A percentile compares a stretch with the other conserved stretches of the same genome.
phyloP scores from a whole-genome alignment of 2,329 filamentous ascomycete species.

The Trichoderma sp. region DNA sequence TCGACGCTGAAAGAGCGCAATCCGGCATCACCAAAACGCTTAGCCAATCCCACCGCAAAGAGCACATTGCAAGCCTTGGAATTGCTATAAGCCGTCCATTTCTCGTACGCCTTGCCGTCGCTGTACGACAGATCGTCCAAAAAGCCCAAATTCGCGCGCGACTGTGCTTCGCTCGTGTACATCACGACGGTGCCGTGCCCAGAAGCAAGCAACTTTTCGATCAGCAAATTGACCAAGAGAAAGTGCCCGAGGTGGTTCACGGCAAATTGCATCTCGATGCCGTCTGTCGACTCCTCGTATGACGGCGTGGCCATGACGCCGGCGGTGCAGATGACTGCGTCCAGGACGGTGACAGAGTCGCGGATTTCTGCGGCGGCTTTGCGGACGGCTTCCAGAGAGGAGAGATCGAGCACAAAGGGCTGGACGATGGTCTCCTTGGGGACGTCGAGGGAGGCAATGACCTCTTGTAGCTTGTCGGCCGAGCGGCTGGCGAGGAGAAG shows the following conservation, averaged over 20 bases:
- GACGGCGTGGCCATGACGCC: constrained; percentile 45
- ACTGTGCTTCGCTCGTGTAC: constrained; percentile 41
- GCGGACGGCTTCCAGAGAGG: constrained; percentile 41
- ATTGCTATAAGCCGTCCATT: constrained; percentile 34
- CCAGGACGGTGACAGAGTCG: constrained; percentile 32
- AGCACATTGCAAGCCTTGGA: constrained; percentile 19
- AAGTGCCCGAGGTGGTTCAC: constrained; percentile 46
- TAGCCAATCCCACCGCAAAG: constrained; percentile 35
- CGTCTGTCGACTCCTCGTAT: constrained; percentile 42
- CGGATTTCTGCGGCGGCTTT: constrained; percentile 42
- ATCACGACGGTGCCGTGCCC: constrained; percentile 45
- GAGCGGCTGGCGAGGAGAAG: constrained; percentile 11
- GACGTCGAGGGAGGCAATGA: constrained; percentile 32
- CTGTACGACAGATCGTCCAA: constrained; percentile 26
- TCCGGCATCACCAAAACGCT: constrained; percentile 38
- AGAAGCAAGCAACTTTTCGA: constrained; percentile 36
- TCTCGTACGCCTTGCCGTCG: constrained; percentile 37
- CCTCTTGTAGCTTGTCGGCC: constrained; percentile 34
- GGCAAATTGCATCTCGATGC: constrained; percentile 42
- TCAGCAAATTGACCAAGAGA: constrained; percentile 44
- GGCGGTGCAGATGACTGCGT: constrained; percentile 49
- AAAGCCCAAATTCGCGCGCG: constrained; percentile 2
- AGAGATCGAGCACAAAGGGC: constrained; percentile 43
- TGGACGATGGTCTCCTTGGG: constrained; percentile 40
- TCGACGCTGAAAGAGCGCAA: constrained; percentile 42